Evolutionary conservation across 169 alveolate genomes (phyloP).

Genomic region (Cryptosporidium canis): DNA sequence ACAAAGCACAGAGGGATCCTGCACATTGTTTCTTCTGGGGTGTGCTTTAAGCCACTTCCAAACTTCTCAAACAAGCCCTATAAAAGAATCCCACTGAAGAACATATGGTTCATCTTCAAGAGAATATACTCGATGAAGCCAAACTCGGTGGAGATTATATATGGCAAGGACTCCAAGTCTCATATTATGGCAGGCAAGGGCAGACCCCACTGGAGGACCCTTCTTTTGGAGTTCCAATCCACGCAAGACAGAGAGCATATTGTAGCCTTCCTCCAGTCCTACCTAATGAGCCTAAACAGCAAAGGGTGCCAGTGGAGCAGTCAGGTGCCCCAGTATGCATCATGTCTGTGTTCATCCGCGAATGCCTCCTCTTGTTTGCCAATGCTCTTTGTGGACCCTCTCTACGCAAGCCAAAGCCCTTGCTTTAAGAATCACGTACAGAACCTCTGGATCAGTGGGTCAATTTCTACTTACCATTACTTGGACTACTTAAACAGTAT

Average conservation of each 20-base stretch:
- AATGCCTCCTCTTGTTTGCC: slow-evolving; percentile 52
- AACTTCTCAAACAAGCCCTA: slow-evolving; percentile 83
- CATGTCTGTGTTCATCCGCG: slow-evolving; percentile 12
- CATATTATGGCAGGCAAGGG: not conserved
- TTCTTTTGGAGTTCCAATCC: slow-evolving; percentile 80
- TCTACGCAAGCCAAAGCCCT: slow-evolving; percentile 59
- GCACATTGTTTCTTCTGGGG: slow-evolving; percentile 80
- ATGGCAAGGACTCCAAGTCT: slow-evolving; percentile 74
- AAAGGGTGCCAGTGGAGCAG: not conserved
- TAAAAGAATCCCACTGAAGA: slow-evolving; percentile 79
- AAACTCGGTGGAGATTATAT: slow-evolving; percentile 85
- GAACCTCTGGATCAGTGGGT: slow-evolving; percentile 90
- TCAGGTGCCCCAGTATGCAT: slow-evolving; percentile 7
- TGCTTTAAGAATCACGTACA: slow-evolving; percentile 79
- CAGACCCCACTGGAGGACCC: slow-evolving; percentile 78
- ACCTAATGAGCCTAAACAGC: slow-evolving; percentile 68
- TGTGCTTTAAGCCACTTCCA: slow-evolving; percentile 84
- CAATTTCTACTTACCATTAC: slow-evolving; percentile 92
- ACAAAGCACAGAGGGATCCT: slow-evolving; percentile 82
- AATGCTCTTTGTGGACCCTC: slow-evolving; percentile 55
- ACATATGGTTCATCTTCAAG: slow-evolving; percentile 81
- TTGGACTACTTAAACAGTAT: slow-evolving; percentile 91
- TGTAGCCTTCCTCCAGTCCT: slow-evolving; percentile 79
- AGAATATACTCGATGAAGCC: slow-evolving; percentile 82
- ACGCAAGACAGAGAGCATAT: slow-evolving; percentile 80